Percentiles rank a stretch among this genome's conserved stretches.
phyloP scores from a whole-genome alignment of 208 protist genomes.

The Balamuthia mandrillaris region DNA sequence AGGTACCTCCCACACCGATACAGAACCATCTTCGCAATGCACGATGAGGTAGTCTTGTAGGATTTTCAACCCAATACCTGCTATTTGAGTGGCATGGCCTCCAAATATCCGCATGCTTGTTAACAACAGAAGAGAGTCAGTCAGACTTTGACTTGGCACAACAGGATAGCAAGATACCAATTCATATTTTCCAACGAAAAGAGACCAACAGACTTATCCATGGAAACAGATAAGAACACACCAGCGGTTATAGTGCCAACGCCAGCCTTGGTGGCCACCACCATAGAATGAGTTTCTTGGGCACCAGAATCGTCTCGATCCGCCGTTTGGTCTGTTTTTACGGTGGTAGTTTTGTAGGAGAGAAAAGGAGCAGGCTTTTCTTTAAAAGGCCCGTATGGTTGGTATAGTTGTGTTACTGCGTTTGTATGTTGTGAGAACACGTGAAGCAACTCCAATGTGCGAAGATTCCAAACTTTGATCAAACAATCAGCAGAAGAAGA shows the following conservation, averaged over 20 bases:
- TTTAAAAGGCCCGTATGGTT: not conserved
- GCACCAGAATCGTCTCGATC: too few relatives aligned
- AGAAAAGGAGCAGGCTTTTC: not conserved
- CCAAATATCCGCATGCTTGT: not conserved
- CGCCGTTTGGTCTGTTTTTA: too few relatives aligned
- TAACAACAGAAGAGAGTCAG: not conserved
- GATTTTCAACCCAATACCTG: not conserved
- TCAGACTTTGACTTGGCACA: too few relatives aligned
- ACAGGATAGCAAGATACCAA: slow-evolving; percentile 6
- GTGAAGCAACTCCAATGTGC: not conserved
- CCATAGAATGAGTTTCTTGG: too few relatives aligned
- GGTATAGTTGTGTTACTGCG: not conserved
- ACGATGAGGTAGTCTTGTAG: slow-evolving; percentile 25
- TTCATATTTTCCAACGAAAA: slow-evolving; percentile 23
- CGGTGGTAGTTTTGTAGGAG: too few relatives aligned
- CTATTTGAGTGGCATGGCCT: not conserved
- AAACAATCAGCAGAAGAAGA: not conserved
- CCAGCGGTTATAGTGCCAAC: not conserved
- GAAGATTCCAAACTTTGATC: slow-evolving; percentile 34
- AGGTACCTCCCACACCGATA: slow-evolving; percentile 17
- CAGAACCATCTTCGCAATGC: slow-evolving; percentile 16
- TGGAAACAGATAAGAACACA: slow-evolving; percentile 7
- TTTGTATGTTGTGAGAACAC: not conserved
- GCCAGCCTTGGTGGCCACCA: not conserved
- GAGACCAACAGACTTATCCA: slow-evolving; percentile 9